Percentiles rank a stretch among this genome's conserved stretches.
Conservation (phyloP, 108 stramenopile genomes). For the Cyclotella atomus region DNA sequence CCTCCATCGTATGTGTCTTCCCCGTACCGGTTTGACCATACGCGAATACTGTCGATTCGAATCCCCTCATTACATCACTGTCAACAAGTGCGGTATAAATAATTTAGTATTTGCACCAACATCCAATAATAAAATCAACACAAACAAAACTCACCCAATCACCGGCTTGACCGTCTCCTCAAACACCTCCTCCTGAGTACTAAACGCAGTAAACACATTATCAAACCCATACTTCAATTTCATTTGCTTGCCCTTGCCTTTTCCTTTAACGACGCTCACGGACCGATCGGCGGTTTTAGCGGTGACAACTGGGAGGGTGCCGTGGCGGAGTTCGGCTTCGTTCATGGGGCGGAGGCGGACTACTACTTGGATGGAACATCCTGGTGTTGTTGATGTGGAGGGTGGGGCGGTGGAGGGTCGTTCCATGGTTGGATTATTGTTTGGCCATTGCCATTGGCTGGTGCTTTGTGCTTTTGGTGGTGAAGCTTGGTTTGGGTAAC, state of each 20-base stretch:
- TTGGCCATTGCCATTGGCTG: no score
- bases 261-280: slow-evolving; percentile 82
- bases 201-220: slow-evolving; percentile 81
- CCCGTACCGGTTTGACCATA: slow-evolving; percentile 71
- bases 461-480: no score
- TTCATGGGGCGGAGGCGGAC: slow-evolving; percentile 84
- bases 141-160: slow-evolving; percentile 41
- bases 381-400: background rate
- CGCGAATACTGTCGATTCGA: slow-evolving; percentile 70
- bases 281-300: slow-evolving; percentile 70
- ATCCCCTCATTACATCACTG: slow-evolving; percentile 76
- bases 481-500: no score
- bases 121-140: background rate
- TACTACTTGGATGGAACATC: slow-evolving; percentile 65
- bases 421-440: no score
- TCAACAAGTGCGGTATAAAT: no score
- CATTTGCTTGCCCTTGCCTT: slow-evolving; percentile 61
- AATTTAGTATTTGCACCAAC: no score
- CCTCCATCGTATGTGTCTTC: slow-evolving; percentile 91
- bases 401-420: background rate
- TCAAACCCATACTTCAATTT: slow-evolving; percentile 67
- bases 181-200: slow-evolving; percentile 81
- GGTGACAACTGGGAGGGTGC: slow-evolving; percentile 70
- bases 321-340: slow-evolving; percentile 63
- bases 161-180: slow-evolving; percentile 79